A percentile compares a stretch with the other conserved stretches of the same genome.
Conservation (phyloP, 2,329 filamentous ascomycete species). For the Cyclaneusma minus region DNA sequence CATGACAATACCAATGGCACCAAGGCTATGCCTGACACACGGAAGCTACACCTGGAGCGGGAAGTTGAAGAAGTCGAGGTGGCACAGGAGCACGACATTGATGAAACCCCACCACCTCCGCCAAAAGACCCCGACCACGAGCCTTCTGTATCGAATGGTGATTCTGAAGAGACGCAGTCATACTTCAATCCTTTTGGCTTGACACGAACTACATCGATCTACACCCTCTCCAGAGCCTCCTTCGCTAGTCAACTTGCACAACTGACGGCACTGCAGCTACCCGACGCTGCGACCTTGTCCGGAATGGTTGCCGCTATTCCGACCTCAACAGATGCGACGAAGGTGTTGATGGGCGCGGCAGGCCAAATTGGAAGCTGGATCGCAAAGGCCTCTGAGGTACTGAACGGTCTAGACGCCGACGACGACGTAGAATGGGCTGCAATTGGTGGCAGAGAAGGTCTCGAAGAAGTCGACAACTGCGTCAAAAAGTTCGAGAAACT, state of each 20-base stretch:
- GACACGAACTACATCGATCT: slow-evolving; percentile 70
- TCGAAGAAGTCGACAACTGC: slow-evolving; percentile 57
- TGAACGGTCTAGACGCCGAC: slow-evolving; percentile 78
- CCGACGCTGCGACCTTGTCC: slow-evolving; percentile 70
- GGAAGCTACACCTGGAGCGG: slow-evolving; percentile 40
- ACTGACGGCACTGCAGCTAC: slow-evolving; percentile 77
- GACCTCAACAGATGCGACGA: slow-evolving; percentile 69
- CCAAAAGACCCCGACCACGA: slow-evolving; percentile 38
- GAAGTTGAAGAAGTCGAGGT: too few species aligned
- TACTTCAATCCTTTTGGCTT: slow-evolving; percentile 54
- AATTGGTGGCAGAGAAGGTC: slow-evolving; percentile 64
- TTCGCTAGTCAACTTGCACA: slow-evolving; percentile 90
- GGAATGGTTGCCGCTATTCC: slow-evolving; percentile 73
- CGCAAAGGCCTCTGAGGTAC: slow-evolving; percentile 75
- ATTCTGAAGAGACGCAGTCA: slow-evolving; percentile 13
- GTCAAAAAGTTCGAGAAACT: slow-evolving; percentile 76
- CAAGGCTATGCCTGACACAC: slow-evolving; percentile 42
- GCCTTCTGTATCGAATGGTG: slow-evolving; percentile 20
- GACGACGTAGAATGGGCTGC: slow-evolving; percentile 99
- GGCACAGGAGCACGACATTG: slow-evolving; percentile 26
- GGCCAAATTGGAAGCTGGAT: slow-evolving; percentile 94
- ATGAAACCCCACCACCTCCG: slow-evolving; percentile 23
- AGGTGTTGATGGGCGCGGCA: slow-evolving; percentile 70
- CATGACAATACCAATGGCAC: slow-evolving; percentile 52
- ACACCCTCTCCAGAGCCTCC: slow-evolving; percentile 80